Evolutionary conservation across 2,329 filamentous ascomycete species (phyloP), one percentile per base, ranked within the genome.

Genomic region (Rutstroemia sp.): DNA sequence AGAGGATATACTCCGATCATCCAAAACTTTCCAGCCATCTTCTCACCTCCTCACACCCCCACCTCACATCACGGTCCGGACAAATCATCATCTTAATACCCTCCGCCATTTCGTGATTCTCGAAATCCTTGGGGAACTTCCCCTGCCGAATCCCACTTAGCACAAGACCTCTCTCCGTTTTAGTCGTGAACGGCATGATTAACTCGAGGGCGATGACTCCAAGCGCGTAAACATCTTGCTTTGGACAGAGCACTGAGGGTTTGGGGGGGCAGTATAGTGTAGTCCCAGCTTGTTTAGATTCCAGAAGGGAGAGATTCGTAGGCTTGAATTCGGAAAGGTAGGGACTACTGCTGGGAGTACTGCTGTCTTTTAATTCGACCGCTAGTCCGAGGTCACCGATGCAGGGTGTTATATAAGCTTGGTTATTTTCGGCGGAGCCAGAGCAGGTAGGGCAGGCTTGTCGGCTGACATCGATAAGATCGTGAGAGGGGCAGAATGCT

Each of bases 321-420:
- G 52, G 27, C 14, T 52, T 52, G 16, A 47, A 30, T 14, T 48
- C 48, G 19, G 39, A 18, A 6, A 53, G 58, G 16, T 38, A 27
- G 14, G 48, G 5, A 42, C 34, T 6, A 27, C 45, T 42, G 16
- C 39, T 41, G 30, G 39, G 16, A 10, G 34, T 4, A 42, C 58
- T 49, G 16, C 54, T 12, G 71, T 71, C 59, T 18, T 57, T 70
- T 65, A 49, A 71, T 59, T 59, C 77, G 9, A 80, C 79, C 4
- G 84, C 82, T 4, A 87, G 76, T 2, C 85, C 85, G 63, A 88
- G 87, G 64, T 88, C 85, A 2, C 84, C 85, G 53, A 88, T 86
- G 4, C 82, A 77, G 10, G 85, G 80, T 41, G 77, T 78, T 34
- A 82, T 71, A 58, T 77, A 79, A 14, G 75, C 63, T 65, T 60